Evolutionary conservation across 345 rosid genomes (phyloP).

Genomic region (Eucalyptus tenuipes): DNA sequence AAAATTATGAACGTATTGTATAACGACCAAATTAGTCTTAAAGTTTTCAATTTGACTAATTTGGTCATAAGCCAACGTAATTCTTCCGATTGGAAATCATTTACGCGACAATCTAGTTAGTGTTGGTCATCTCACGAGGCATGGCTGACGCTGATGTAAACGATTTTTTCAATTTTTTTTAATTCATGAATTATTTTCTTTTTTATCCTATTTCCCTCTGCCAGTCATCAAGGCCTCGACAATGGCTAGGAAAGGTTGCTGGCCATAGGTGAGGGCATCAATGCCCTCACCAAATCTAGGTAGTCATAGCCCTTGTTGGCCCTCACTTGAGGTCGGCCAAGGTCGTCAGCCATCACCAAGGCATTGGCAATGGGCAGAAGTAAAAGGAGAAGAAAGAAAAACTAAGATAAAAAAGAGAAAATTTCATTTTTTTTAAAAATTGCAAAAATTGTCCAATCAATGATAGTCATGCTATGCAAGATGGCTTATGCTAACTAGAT

Average conservation of each 20-base stretch:
- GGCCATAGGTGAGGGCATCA: neutral
- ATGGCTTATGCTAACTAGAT: fast-evolving
- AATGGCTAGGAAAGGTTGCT: neutral
- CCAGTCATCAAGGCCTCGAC: fast-evolving
- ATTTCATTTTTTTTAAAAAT: neutral
- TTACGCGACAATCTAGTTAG: fast-evolving
- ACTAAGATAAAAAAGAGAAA: neutral
- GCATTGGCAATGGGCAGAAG: fast-evolving
- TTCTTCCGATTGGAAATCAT: neutral
- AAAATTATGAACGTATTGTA: neutral
- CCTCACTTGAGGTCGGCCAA: neutral
- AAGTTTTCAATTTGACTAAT: neutral
- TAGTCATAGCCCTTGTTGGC: neutral
- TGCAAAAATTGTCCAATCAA: neutral
- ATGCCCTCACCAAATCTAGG: too few relatives aligned
- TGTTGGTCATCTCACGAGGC: fast-evolving
- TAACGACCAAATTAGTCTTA: fast-evolving
- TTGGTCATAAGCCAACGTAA: neutral
- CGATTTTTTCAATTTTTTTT: neutral
- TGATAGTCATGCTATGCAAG: fast-evolving
- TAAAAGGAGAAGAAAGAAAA: neutral
- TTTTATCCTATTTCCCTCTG: neutral
- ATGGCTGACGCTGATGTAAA: fast-evolving
- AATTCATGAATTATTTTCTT: neutral
- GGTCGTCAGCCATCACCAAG: neutral